Evolutionary conservation across 1,139 yeast species (phyloP), one percentile per base, ranked within the genome.

Genomic region (Kazachstania sp.): DNA sequence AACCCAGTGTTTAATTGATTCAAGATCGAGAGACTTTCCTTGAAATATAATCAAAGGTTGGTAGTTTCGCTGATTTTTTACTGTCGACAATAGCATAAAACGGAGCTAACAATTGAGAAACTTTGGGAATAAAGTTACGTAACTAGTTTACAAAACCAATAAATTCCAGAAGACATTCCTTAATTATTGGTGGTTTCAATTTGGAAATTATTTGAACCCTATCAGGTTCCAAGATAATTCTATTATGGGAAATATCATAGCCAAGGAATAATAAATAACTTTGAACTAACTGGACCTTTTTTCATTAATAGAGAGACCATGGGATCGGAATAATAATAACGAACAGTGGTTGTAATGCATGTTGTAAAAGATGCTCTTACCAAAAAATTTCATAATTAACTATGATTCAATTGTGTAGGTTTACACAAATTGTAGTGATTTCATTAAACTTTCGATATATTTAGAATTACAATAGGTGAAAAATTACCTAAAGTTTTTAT

Each of bases 121-220:
- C 26, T 18, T 43, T 37, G 3, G 45, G 45, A 31, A 43, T 37
- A 31, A 37, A 43, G 16, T 44, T 28, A 5, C 46, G 37, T 8
- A 44, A 19, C 13, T 13, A 39, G 11, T 39, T 44, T 5, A 39
- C 42, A 16, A 44, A 44, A 13, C 46, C 46, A 12, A 35, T 35
- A 31, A 32, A 44, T 28, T 34, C 16, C 8, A 38, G 2, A n/a
- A 44, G 20, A 11, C 39, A 39, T 4, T 19, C 42, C 30, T 37
- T 9, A 3, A 18, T 8, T 15, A 7, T 35, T 8, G 38, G 38
- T 7, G n/a, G 16, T 11, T 15, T 7, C 16, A 8, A 35, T 4
- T 35, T 35, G 7, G 18, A 8, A 18, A 35, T 35, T 3, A 3
- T 11, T 3, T 35, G 23, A 15, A 35, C 4, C 19, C n/a, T 35